Evolutionary conservation across 169 alveolate genomes (phyloP).

Genomic region (Theileria luwenshuni): DNA sequence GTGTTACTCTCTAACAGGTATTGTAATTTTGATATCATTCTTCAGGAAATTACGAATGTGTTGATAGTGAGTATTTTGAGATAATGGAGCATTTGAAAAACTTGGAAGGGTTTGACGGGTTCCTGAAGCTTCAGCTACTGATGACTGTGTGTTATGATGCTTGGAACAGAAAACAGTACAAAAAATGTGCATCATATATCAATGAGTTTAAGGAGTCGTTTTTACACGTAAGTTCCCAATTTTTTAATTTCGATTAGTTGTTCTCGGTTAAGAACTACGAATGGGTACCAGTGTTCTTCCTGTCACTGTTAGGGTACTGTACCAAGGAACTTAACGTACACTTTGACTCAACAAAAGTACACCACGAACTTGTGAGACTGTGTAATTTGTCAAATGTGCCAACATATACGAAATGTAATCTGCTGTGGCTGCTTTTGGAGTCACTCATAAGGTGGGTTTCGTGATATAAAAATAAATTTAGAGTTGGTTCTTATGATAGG

Average conservation of each 20-base stretch:
- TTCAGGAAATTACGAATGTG: slow-evolving; percentile 4
- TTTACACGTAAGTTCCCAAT: slow-evolving; percentile 23
- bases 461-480: background rate
- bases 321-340: slow-evolving; percentile 20
- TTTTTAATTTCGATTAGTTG: slow-evolving; percentile 2
- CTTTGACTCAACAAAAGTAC: slow-evolving; percentile 28
- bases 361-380: slow-evolving; percentile 43
- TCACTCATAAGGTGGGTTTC: slow-evolving; percentile 34
- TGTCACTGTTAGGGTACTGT: slow-evolving; percentile 49
- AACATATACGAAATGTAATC: slow-evolving; percentile 41
- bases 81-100: slow-evolving; percentile 8
- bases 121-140: slow-evolving; percentile 37
- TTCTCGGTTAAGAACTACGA: slow-evolving; percentile 31
- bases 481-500: slow-evolving; percentile 43
- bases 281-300: slow-evolving; percentile 55
- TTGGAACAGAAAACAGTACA: slow-evolving; percentile 45
- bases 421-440: slow-evolving; percentile 60
- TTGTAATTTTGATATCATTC: background rate
- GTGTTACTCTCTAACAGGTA: slow-evolving; percentile 42
- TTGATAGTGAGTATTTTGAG: slow-evolving; percentile 7
- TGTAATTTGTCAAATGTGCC: slow-evolving; percentile 55
- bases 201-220: slow-evolving; percentile 26
- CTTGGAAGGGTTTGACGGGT: slow-evolving; percentile 49
- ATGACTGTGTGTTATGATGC: slow-evolving; percentile 19
- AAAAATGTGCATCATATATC: slow-evolving; percentile 19